Evolutionary conservation across 192 early-diverging fungal genomes (phyloP).

Genomic region (Linnemannia zychae): DNA sequence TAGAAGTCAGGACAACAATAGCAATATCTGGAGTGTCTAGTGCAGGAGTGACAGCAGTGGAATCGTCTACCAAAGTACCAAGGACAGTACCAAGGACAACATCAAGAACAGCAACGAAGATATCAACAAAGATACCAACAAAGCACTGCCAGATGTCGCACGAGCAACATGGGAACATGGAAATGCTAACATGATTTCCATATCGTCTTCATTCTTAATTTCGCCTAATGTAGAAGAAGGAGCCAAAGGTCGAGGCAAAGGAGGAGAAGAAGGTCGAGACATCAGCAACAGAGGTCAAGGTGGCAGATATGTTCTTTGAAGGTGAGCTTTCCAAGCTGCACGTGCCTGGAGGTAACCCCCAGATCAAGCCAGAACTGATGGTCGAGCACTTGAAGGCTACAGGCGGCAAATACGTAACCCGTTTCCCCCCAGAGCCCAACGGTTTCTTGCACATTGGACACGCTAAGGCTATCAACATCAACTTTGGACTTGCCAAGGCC

Average conservation of each 20-base stretch:
- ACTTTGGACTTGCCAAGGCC: slow-evolving; percentile 97
- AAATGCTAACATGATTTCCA: not conserved
- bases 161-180: not conserved
- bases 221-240: slow-evolving; percentile 71
- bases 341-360: slow-evolving; percentile 96
- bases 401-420: slow-evolving; percentile 92
- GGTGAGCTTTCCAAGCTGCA: slow-evolving; percentile 95
- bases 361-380: slow-evolving; percentile 94
- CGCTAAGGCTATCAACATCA: slow-evolving; percentile 99
- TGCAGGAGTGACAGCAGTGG: no score
- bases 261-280: slow-evolving; percentile 48
- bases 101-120: no score
- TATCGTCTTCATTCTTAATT: not conserved
- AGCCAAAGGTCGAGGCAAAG: slow-evolving; percentile 63
- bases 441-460: slow-evolving; percentile 99
- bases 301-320: slow-evolving; percentile 86
- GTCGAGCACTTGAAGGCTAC: slow-evolving; percentile 91
- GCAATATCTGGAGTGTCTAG: no score
- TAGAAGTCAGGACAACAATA: no score
- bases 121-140: no score
- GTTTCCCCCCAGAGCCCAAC: slow-evolving; percentile 99
- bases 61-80: no score
- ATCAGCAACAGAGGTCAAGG: slow-evolving; percentile 44
- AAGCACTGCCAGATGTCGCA: no score
- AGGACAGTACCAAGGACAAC: no score